A percentile compares a stretch with the other conserved stretches of the same genome.
phyloP scores from a whole-genome alignment of 177 flowering plant genomes.

The Vitis hybrid region DNA sequence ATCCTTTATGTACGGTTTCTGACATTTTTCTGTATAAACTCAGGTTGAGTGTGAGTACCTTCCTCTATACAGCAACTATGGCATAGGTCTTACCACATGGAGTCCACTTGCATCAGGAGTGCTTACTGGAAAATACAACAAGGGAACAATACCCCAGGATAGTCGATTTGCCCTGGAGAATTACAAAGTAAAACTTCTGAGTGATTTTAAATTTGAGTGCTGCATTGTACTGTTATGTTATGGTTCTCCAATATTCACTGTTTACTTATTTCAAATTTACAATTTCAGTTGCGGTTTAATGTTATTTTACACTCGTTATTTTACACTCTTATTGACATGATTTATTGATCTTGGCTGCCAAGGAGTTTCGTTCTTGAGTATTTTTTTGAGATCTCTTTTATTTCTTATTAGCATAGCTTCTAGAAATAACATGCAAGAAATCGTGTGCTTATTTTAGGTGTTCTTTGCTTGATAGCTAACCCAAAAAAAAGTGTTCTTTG shows the following conservation, averaged over 20 bases:
- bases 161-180: conserved; percentile 97
- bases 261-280: background rate
- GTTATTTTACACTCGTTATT: background rate
- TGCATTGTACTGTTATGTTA: background rate
- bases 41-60: conserved; percentile 92
- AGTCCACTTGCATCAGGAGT: conserved; percentile 99
- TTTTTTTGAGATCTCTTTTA: background rate
- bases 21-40: conserved; percentile 5
- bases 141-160: conserved; percentile 77
- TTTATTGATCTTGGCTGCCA: background rate
- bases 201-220: background rate
- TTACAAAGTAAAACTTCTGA: conserved; percentile 62
- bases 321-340: background rate
- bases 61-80: conserved; percentile 86
- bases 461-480: too few relatives aligned
- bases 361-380: background rate
- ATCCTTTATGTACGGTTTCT: too few relatives aligned
- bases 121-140: conserved; percentile 90
- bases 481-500: too few relatives aligned
- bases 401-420: background rate
- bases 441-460: too few relatives aligned
- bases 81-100: conserved; percentile 99
- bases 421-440: background rate
- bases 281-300: background rate
- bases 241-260: background rate